Evolutionary conservation across 1,284 basidiomycete species (phyloP).

Genomic region (Amylostereum areolatum): DNA sequence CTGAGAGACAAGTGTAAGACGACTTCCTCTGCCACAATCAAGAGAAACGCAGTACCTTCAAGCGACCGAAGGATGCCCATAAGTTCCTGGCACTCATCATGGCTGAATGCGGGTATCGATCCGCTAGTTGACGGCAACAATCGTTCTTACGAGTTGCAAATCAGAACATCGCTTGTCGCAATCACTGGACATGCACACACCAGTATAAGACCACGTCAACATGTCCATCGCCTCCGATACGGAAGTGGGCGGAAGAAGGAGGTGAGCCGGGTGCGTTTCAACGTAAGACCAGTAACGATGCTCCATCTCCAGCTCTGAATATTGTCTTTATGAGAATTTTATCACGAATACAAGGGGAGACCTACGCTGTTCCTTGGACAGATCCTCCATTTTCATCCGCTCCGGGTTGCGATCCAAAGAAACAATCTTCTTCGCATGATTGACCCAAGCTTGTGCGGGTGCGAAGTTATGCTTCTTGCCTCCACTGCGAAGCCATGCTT

Average conservation of each 20-base stretch:
- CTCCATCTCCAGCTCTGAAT: slow-evolving; percentile 57
- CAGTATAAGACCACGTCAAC: slow-evolving; percentile 71
- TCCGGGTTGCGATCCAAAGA: slow-evolving; percentile 35
- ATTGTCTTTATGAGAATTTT: too few relatives aligned
- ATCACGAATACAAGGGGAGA: slow-evolving; percentile 9
- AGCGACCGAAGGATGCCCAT: slow-evolving; percentile 53
- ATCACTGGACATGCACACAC: slow-evolving; percentile 25
- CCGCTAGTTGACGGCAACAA: slow-evolving; percentile 52
- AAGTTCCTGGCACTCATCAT: slow-evolving; percentile 68
- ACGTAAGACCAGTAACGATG: slow-evolving; percentile 74
- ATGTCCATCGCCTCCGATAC: slow-evolving; percentile 62
- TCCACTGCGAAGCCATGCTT: slow-evolving; percentile 46
- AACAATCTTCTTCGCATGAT: slow-evolving; percentile 52
- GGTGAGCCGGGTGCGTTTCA: slow-evolving; percentile 68
- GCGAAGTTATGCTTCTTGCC: slow-evolving; percentile 26
- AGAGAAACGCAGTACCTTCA: slow-evolving; percentile 15
- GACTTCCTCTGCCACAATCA: background rate
- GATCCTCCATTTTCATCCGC: slow-evolving; percentile 14
- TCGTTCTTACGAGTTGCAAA: slow-evolving; percentile 39
- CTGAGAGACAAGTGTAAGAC: slow-evolving; percentile 16
- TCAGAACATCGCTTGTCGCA: background rate
- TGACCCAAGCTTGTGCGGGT: slow-evolving; percentile 54
- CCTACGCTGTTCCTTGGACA: slow-evolving; percentile 48
- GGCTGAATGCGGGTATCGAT: slow-evolving; percentile 58
- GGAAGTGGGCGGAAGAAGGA: slow-evolving; percentile 42